Conservation (phyloP, 1,139 yeast genomes). For the Geotrichum europaeum region DNA sequence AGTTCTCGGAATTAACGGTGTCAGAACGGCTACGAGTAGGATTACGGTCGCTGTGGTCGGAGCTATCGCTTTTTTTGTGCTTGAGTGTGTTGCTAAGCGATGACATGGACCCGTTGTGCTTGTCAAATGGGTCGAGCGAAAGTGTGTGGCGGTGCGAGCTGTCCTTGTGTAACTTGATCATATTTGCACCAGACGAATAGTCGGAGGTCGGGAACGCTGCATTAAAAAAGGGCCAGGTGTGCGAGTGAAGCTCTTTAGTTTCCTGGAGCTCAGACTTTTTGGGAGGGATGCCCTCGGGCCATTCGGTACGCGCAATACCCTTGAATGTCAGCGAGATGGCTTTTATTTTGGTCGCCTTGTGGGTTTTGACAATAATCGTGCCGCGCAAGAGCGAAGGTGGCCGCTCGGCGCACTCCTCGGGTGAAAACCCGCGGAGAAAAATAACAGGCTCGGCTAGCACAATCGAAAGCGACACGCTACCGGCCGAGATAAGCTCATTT, state of each 20-base stretch:
- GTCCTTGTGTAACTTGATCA: conserved; percentile 45
- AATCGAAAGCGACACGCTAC: conserved; percentile 30
- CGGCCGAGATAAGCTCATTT: conserved; percentile 15
- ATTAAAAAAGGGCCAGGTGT: conserved; percentile 88
- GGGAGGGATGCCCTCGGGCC: conserved; percentile 99
- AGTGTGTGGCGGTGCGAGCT: neutral
- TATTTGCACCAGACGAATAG: conserved; percentile 45
- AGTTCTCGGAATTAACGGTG: neutral
- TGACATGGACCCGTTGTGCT: neutral
- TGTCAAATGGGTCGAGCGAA: conserved; percentile 1
- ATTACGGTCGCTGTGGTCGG: neutral
- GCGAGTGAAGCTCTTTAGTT: conserved; percentile 58
- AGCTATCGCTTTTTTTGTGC: neutral
- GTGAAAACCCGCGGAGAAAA: conserved; percentile 75
- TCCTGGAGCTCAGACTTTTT: conserved; percentile 64
- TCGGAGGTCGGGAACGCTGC: conserved; percentile 37
- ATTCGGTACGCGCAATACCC: conserved; percentile 79
- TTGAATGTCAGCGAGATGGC: conserved; percentile 58
- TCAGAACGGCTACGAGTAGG: neutral
- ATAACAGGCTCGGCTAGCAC: conserved; percentile 74
- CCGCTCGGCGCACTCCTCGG: conserved; percentile 57
- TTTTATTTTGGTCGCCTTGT: conserved; percentile 73
- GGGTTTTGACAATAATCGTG: conserved; percentile 60
- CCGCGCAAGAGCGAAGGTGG: conserved; percentile 88
- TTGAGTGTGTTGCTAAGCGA: neutral